Evolutionary conservation across 108 stramenopile species (phyloP).

Genomic region (Phaeodactylum tricornutum): DNA sequence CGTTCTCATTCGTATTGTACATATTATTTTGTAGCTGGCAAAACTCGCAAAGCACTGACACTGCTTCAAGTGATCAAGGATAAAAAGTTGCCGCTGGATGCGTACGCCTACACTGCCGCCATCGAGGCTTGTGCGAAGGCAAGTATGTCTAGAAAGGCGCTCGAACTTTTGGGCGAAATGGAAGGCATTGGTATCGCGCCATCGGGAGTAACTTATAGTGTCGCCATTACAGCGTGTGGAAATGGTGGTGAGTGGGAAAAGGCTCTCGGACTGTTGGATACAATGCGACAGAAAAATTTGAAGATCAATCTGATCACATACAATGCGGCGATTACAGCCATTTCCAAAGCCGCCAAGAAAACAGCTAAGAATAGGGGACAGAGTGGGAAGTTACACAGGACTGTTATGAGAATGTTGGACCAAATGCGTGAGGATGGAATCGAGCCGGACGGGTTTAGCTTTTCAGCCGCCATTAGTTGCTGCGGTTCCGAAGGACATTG

Average conservation of each 20-base stretch:
- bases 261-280: slow-evolving; percentile 42
- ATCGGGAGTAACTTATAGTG: slow-evolving; percentile 12
- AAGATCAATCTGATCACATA: slow-evolving; percentile 68
- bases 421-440: slow-evolving; percentile 58
- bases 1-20: no score
- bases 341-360: slow-evolving; percentile 43
- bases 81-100: slow-evolving; percentile 45
- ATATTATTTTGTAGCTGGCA: no score
- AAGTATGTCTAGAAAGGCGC: slow-evolving; percentile 43
- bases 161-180: slow-evolving; percentile 70
- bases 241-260: slow-evolving; percentile 66
- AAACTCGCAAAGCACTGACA: slow-evolving; percentile 44
- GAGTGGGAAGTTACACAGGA: no score
- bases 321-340: slow-evolving; percentile 62
- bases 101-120: slow-evolving; percentile 67
- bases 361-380: no score
- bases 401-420: no score
- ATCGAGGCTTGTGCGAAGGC: slow-evolving; percentile 70
- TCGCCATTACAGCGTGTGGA: slow-evolving; percentile 66
- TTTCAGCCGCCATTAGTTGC: slow-evolving; percentile 63
- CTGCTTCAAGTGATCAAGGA: slow-evolving; percentile 50
- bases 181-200: slow-evolving; percentile 5
- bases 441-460: slow-evolving; percentile 60
- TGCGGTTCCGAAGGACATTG: slow-evolving; percentile 72
- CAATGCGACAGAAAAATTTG: slow-evolving; percentile 51